A percentile compares a stretch with the other conserved stretches of the same genome.
phyloP scores from a whole-genome alignment of 768 basidiomycete species.

The Strobilomyces echinocephalus region DNA sequence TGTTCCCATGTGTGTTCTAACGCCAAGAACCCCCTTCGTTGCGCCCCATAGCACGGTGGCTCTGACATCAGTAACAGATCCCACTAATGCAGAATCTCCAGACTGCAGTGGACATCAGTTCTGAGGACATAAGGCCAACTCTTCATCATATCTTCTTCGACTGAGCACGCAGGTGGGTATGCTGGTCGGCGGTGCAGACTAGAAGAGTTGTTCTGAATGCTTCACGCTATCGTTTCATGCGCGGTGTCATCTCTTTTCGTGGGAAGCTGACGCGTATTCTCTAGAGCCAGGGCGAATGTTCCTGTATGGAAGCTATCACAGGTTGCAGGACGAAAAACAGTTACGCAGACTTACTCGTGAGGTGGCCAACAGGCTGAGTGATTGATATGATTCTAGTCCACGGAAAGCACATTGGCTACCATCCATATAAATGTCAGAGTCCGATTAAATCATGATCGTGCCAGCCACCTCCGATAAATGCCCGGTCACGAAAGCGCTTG shows the following conservation, averaged over 20 bases:
- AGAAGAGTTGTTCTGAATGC: conserved; percentile 39
- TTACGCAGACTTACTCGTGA: conserved; percentile 47
- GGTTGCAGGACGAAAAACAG: background rate
- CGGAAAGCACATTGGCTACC: conserved; percentile 54
- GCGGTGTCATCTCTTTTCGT: conserved; percentile 40
- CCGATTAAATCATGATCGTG: conserved; percentile 58
- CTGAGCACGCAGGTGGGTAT: too few relatives aligned
- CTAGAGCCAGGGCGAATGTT: conserved; percentile 46
- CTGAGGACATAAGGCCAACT: conserved; percentile 43
- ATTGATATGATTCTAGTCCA: conserved; percentile 52
- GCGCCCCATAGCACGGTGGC: conserved; percentile 14
- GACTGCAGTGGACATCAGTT: conserved; percentile 12
- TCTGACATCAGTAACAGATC: background rate
- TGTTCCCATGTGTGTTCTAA: conserved; percentile 15
- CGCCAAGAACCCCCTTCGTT: conserved; percentile 13
- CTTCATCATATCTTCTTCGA: conserved; percentile 49
- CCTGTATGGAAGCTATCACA: conserved; percentile 47
- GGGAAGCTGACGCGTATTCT: conserved; percentile 46
- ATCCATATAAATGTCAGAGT: too few relatives aligned
- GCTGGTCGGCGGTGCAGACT: too few relatives aligned
- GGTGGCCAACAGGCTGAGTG: conserved; percentile 50
- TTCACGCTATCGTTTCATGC: conserved; percentile 54
- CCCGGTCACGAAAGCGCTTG: too few relatives aligned
- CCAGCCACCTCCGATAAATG: conserved; percentile 58
- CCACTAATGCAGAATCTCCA: conserved; percentile 4